Percentiles rank a stretch among this genome's conserved stretches.
Evolutionary conservation across 2,329 filamentous ascomycete species (phyloP).

Genomic region (Ramichloridium luteum): DNA sequence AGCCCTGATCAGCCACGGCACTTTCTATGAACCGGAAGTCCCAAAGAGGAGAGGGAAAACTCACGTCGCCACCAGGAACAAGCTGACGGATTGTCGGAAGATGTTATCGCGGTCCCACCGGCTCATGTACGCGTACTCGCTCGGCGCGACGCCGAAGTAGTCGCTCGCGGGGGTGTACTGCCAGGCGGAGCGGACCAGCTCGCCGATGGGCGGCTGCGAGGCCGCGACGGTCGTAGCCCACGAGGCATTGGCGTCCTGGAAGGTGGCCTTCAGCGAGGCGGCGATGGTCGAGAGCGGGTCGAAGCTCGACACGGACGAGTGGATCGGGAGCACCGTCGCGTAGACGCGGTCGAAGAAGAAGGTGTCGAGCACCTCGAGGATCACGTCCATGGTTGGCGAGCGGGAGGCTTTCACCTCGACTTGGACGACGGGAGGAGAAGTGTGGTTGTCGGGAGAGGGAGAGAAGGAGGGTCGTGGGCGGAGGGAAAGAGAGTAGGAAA

Average conservation of each 20-base stretch:
- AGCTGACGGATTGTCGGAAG: constrained; percentile 57
- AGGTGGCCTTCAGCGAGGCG: constrained; percentile 31
- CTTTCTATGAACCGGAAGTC: no score
- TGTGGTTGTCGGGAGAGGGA: background rate
- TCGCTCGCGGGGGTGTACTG: constrained; percentile 60
- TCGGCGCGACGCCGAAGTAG: constrained; percentile 57
- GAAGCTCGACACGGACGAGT: constrained; percentile 41
- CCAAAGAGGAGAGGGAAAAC: constrained; percentile 3
- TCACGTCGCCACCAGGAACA: constrained; percentile 82
- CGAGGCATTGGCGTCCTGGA: constrained; percentile 40
- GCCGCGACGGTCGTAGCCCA: constrained; percentile 7
- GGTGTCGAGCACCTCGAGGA: constrained; percentile 74
- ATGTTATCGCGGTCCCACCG: constrained; percentile 65
- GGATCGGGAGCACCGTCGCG: constrained; percentile 52
- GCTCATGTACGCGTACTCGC: constrained; percentile 67
- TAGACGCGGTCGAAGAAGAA: constrained; percentile 72
- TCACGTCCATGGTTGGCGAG: constrained; percentile 65
- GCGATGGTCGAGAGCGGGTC: constrained; percentile 35
- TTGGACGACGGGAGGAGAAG: background rate
- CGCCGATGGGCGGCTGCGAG: constrained; percentile 4
- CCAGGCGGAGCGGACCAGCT: constrained; percentile 25
- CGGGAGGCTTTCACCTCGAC: no score
- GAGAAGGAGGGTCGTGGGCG: background rate
- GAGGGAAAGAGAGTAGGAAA: no score
- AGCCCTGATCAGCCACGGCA: no score